Base-by-base conservation (phyloP, 2,329 filamentous ascomycete genomes). In the Ceratocystis eucalypticola region DNA sequence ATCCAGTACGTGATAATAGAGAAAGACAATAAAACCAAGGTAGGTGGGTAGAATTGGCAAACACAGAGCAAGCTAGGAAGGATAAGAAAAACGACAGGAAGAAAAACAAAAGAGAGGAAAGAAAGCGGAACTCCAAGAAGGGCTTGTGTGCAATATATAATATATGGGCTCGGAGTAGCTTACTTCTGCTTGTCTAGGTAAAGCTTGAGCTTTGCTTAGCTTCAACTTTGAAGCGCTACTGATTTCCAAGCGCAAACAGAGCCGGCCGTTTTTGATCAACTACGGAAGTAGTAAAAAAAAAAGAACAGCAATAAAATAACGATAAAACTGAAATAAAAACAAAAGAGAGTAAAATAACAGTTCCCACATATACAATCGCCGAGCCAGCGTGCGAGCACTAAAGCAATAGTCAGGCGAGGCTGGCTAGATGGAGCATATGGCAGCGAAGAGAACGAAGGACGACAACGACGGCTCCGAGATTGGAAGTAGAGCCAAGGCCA, bases 351-450 rank as follows among this genome's bases (percentile, higher is more conserved):
- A 25, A 46, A 45, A 62, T 45, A 15, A 25, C 33, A 37, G 20
- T 17, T 10, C 59, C 41, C 28, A 41, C 57, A 41, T 20, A 55
- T 25, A 25, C 12, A 30, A 30, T 17, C 50, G 25, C 50, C 50
- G 22, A 55, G 50, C 50, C 50, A 55, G 28, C 50, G 50, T 17
- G 20, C 28, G 25, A 55, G 50, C 25, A 55, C 20, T 20, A 28
- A 45, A 17, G 71, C 83, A 77, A 73, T 83, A 82, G 69, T 25
- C 50, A 25, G 12, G 12, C 50, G 25, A 55, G 25, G 20, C 8
- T 28, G 50, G 25, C 28, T 20, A 15, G 50, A 41, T 41, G 12
- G 50, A 15, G 46, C 46, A 20, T 48, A 48, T 48, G 15, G 20
- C 46, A 48, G 10, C 37, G 46, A 48, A 20, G 46, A 22, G 22